phyloP scores from a whole-genome alignment of 108 stramenopile species.

The Nitzschia sp. region DNA sequence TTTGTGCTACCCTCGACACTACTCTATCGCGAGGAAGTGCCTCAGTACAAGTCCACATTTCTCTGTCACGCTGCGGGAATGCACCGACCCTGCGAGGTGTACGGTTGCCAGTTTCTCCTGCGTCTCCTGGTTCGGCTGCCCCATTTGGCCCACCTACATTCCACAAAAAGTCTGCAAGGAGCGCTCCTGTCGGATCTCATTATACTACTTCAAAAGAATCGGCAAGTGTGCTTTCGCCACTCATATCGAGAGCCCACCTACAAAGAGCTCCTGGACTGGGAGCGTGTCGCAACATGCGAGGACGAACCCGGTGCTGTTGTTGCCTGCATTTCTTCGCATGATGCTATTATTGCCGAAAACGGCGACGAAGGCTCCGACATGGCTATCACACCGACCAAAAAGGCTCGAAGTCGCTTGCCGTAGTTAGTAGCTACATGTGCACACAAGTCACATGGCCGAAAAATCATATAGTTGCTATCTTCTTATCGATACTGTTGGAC shows the following conservation, averaged over 20 bases:
- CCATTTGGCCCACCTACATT: conserved; percentile 31
- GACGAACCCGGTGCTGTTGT: neutral
- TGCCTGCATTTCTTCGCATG: neutral
- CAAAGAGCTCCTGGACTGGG: conserved; percentile 39
- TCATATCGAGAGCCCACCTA: conserved; percentile 42
- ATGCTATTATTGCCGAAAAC: neutral
- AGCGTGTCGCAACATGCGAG: neutral
- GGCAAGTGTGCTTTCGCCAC: conserved; percentile 48
- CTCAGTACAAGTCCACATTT: conserved; percentile 55
- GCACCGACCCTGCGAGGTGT: conserved; percentile 45
- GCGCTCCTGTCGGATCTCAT: conserved; percentile 43
- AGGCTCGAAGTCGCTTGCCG: neutral
- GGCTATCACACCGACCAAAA: conserved; percentile 1
- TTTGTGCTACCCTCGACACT: conserved; percentile 62
- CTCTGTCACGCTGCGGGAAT: conserved; percentile 11
- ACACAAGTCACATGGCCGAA: too few species aligned
- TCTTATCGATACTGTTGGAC: too few species aligned
- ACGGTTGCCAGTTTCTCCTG: conserved; percentile 72
- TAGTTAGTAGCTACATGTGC: too few species aligned
- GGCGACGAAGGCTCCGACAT: neutral
- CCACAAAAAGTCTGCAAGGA: conserved; percentile 16
- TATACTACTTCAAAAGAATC: conserved; percentile 59
- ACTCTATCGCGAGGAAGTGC: conserved; percentile 68
- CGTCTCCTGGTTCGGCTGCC: conserved; percentile 68
- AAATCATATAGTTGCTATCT: too few species aligned